Conservation (phyloP, 2,329 filamentous ascomycete genomes). For the Thelonectria olida region DNA sequence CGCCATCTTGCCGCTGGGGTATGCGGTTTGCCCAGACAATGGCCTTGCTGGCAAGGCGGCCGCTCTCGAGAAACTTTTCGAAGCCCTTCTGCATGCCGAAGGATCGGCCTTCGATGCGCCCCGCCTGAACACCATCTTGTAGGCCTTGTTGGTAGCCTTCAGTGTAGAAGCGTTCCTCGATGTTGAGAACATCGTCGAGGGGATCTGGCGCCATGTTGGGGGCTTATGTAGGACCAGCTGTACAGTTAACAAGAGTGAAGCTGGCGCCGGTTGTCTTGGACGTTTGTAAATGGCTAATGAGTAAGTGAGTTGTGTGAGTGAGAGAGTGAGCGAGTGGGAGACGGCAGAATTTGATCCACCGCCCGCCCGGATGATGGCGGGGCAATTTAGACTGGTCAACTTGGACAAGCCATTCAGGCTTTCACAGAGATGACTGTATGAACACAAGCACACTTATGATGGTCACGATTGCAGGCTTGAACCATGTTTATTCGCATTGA, state of each 20-base stretch:
- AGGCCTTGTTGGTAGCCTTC: constrained; percentile 82
- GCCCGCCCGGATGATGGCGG: constrained; percentile 38
- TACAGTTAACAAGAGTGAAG: no score
- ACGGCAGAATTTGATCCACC: constrained; percentile 43
- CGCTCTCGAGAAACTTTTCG: constrained; percentile 87
- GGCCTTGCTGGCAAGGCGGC: constrained; percentile 79
- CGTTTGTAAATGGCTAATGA: no score
- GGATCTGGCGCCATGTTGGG: constrained; percentile 53
- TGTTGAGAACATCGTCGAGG: constrained; percentile 66
- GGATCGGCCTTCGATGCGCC: constrained; percentile 86
- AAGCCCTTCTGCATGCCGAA: constrained; percentile 94
- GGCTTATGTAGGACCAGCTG: no score
- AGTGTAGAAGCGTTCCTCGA: constrained; percentile 78
- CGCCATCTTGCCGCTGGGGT: constrained; percentile 36
- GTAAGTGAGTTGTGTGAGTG: neutral
- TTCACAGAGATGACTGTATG: no score
- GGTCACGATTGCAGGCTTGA: neutral
- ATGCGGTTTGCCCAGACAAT: constrained; percentile 85
- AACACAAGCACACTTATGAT: no score
- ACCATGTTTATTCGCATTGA: constrained; percentile 11
- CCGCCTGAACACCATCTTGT: constrained; percentile 78
- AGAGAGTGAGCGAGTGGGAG: constrained; percentile 14
- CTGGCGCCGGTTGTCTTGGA: no score
- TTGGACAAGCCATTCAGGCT: neutral
- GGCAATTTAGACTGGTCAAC: constrained; percentile 24